Evolutionary conservation across 2,329 filamentous ascomycete genomes (phyloP).

Genomic region (Colletotrichum sp.): DNA sequence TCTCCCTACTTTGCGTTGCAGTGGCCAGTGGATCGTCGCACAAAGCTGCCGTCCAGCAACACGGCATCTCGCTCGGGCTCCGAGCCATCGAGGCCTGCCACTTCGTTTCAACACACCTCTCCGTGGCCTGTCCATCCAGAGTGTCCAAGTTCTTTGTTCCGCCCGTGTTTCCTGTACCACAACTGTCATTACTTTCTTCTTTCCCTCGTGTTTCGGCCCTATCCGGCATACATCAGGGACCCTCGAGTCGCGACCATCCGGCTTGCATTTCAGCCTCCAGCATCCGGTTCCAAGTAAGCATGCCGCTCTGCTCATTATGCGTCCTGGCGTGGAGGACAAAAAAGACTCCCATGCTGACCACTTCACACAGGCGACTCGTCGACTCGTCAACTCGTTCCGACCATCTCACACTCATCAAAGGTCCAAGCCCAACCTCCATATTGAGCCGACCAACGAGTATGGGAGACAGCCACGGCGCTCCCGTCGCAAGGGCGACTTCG

Average conservation of each 20-base stretch:
- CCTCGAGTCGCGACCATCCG: neutral
- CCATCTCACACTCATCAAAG: neutral
- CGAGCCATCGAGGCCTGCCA: neutral
- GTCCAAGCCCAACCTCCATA: neutral
- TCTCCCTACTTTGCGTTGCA: neutral
- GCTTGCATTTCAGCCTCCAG: neutral
- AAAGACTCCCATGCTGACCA: neutral
- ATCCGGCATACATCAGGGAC: neutral
- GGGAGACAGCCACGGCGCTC: neutral
- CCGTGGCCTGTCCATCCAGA: neutral
- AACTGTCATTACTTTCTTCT: neutral
- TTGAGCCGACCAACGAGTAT: neutral
- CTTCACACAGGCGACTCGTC: neutral
- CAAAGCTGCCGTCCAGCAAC: neutral
- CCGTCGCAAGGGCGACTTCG: neutral
- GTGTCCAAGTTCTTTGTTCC: neutral
- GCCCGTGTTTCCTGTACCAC: neutral
- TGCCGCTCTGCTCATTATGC: neutral
- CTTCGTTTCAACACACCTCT: neutral
- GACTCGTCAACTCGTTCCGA: neutral
- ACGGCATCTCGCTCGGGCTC: neutral
- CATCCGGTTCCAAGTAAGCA: neutral
- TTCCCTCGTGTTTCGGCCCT: neutral
- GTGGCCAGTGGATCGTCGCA: conserved; percentile 8
- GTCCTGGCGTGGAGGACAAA: neutral